A percentile compares a stretch with the other conserved stretches of the same genome.
Evolutionary conservation across 768 basidiomycete species (phyloP).

Genomic region (Kwoniella sp.): DNA sequence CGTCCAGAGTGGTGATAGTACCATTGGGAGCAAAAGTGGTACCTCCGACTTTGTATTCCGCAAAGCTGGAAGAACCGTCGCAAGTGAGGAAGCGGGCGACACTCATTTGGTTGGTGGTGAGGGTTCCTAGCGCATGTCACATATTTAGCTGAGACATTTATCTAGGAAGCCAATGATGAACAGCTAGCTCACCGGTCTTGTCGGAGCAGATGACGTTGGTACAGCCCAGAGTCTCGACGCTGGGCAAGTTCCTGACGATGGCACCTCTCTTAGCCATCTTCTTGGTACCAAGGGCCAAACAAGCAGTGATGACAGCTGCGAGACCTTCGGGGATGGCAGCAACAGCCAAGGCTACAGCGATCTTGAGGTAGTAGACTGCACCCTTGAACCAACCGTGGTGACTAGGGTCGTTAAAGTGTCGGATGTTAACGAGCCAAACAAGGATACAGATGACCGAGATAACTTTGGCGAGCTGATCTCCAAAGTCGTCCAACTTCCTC

Average conservation of each 20-base stretch:
- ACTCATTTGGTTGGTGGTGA: constrained; percentile 98
- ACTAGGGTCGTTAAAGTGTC: constrained; percentile 92
- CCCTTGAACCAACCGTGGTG: constrained; percentile 89
- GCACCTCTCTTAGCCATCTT: constrained; percentile 99
- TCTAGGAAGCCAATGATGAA: no score
- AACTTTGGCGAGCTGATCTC: constrained; percentile 95
- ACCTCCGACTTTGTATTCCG: constrained; percentile 81
- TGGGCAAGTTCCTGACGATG: constrained; percentile 92
- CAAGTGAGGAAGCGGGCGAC: constrained; percentile 84
- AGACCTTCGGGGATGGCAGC: constrained; percentile 98
- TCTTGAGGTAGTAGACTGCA: constrained; percentile 98
- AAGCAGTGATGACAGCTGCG: constrained; percentile 97
- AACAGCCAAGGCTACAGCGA: constrained; percentile 97
- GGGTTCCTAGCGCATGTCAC: constrained; percentile 58
- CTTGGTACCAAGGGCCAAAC: constrained; percentile 92
- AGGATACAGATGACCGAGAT: constrained; percentile 95
- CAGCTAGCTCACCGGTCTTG: constrained; percentile 73
- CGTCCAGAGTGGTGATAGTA: constrained; percentile 67
- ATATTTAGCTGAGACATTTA: no score
- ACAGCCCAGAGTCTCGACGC: constrained; percentile 95
- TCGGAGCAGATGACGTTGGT: constrained; percentile 99
- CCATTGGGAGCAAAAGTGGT: constrained; percentile 89
- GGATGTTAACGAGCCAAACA: constrained; percentile 96
- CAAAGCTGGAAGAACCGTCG: constrained; percentile 59
- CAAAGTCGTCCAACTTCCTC: constrained; percentile 96